These are phyloP conservation scores for Suhomyces bribrorum DNA, from an alignment of 1,139 yeast species.

Conservation along the genomic window DNA sequence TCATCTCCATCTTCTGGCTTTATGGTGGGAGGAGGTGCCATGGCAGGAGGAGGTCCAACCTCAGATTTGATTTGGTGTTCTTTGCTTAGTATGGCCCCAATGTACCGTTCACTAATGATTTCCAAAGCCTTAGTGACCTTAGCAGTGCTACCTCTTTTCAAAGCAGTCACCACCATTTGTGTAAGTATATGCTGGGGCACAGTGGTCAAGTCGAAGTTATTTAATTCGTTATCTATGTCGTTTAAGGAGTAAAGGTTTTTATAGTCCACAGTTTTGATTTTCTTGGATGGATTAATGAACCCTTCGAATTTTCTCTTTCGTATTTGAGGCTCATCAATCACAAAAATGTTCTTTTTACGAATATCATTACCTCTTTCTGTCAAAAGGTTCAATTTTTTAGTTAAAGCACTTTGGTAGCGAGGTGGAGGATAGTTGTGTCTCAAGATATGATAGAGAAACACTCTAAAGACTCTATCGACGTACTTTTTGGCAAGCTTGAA, in stretches of 20 bases:
- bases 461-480: slow-evolving; percentile 40
- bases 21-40: not conserved
- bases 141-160: slow-evolving; percentile 52
- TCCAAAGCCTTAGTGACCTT: slow-evolving; percentile 67
- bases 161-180: slow-evolving; percentile 65
- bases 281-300: slow-evolving; percentile 27
- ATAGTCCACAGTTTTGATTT: slow-evolving; percentile 35
- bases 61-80: not conserved
- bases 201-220: slow-evolving; percentile 67
- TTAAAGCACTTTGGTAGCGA: slow-evolving; percentile 30
- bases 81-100: slow-evolving; percentile 18
- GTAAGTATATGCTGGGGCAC: slow-evolving; percentile 66
- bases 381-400: slow-evolving; percentile 31
- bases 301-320: slow-evolving; percentile 44
- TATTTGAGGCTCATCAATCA: slow-evolving; percentile 32
- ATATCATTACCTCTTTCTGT: slow-evolving; percentile 44
- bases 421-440: slow-evolving; percentile 38
- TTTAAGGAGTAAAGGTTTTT: slow-evolving; percentile 59
- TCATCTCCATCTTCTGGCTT: slow-evolving; percentile 23
- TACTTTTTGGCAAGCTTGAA: slow-evolving; percentile 45
- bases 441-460: slow-evolving; percentile 39
- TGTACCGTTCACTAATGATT: slow-evolving; percentile 64
- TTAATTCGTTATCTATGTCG: slow-evolving; percentile 58
- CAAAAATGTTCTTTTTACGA: slow-evolving; percentile 41
- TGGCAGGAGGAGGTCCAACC: not conserved